Evolutionary conservation across 768 basidiomycete genomes (phyloP).

Genomic region (Tylopilus cervinicoccineus): DNA sequence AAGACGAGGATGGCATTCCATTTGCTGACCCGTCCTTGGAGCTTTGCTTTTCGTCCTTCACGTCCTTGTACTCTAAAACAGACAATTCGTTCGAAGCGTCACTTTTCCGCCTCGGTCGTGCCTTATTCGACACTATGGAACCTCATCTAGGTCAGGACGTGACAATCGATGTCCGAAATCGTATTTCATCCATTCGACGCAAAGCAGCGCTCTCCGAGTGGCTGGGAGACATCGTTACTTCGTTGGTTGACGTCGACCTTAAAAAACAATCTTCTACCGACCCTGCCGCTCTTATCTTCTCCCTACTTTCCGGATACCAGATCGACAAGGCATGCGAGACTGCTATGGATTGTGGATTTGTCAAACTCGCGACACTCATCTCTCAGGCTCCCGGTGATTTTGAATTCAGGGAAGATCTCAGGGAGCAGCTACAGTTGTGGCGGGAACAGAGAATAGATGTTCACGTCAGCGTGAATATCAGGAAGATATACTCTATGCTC

Average conservation of each 20-base stretch:
- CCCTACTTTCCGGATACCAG: slow-evolving; percentile 82
- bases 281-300: slow-evolving; percentile 58
- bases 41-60: slow-evolving; percentile 78
- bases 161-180: slow-evolving; percentile 58
- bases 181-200: slow-evolving; percentile 60
- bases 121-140: slow-evolving; percentile 84
- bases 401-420: slow-evolving; percentile 68
- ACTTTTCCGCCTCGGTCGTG: slow-evolving; percentile 83
- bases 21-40: slow-evolving; percentile 58
- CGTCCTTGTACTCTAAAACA: slow-evolving; percentile 61
- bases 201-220: slow-evolving; percentile 80
- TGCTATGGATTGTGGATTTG: slow-evolving; percentile 70
- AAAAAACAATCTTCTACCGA: slow-evolving; percentile 42
- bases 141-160: slow-evolving; percentile 52
- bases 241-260: slow-evolving; percentile 70
- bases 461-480: slow-evolving; percentile 61
- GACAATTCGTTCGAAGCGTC: slow-evolving; percentile 73
- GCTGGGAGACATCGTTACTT: slow-evolving; percentile 71
- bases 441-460: slow-evolving; percentile 67
- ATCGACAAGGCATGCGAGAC: slow-evolving; percentile 75
- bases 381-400: slow-evolving; percentile 81
- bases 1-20: slow-evolving; percentile 68
- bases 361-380: slow-evolving; percentile 85
- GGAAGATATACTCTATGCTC: slow-evolving; percentile 80
- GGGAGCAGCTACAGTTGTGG: slow-evolving; percentile 80